Conservation (phyloP, 179 eudicot species). For the Actinidia chinensis region DNA sequence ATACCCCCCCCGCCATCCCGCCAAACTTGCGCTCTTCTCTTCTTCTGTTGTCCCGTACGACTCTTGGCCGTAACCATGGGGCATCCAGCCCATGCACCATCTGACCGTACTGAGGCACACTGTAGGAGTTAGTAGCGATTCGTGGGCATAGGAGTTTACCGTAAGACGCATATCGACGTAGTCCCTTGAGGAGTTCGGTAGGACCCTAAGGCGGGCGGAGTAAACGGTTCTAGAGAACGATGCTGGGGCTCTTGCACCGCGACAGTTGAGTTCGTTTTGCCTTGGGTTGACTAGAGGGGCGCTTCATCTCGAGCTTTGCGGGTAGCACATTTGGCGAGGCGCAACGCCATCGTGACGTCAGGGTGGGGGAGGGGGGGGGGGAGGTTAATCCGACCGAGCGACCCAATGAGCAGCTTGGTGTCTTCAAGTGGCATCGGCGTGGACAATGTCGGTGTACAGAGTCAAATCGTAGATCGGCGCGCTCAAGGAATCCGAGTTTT, state of each 20-base stretch:
- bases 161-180: constrained; percentile 25
- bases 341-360: constrained; percentile 61
- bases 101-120: constrained; percentile 24
- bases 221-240: constrained; percentile 54
- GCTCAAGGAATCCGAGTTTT: constrained; percentile 40
- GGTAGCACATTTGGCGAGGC: constrained; percentile 34
- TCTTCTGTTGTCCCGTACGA: no score
- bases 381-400: no score
- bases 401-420: constrained; percentile 70
- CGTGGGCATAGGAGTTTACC: constrained; percentile 35
- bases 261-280: constrained; percentile 49
- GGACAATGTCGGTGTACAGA: constrained; percentile 60
- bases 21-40: constrained; percentile 65
- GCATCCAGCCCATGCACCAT: no score
- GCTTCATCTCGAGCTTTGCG: constrained; percentile 53
- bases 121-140: constrained; percentile 24
- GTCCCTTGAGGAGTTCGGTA: constrained; percentile 31
- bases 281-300: constrained; percentile 90
- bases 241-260: constrained; percentile 49
- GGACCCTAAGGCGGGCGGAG: constrained; percentile 52
- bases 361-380: constrained; percentile 49
- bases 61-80: background rate
- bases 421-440: constrained; percentile 50
- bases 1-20: constrained; percentile 54
- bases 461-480: constrained; percentile 55